Evolutionary conservation across 805 yeast genomes (phyloP).

Genomic region (Yarrowia sp.): DNA sequence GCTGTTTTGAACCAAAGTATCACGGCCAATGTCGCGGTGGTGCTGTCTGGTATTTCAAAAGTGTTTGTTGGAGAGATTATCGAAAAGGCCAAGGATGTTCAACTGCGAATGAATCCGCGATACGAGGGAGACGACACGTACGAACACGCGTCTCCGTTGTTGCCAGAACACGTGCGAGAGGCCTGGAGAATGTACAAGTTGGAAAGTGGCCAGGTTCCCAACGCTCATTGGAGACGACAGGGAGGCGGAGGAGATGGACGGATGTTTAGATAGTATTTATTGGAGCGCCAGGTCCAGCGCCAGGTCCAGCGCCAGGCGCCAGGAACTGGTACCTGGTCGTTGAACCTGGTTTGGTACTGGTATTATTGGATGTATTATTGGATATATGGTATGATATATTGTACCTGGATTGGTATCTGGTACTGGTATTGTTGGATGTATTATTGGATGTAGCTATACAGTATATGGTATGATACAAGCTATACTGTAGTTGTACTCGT

Average conservation of each 20-base stretch:
- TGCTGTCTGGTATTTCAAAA: constrained; percentile 81
- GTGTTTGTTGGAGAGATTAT: constrained; percentile 87
- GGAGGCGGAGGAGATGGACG: constrained; percentile 69
- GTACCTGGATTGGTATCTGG: no score
- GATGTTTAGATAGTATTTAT: constrained; percentile 52
- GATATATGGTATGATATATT: no score
- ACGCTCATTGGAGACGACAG: constrained; percentile 65
- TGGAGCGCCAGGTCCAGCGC: no score
- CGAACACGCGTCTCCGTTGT: constrained; percentile 48
- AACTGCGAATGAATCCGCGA: constrained; percentile 47
- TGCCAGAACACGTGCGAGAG: constrained; percentile 81
- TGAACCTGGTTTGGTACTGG: no score
- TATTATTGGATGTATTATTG: no score
- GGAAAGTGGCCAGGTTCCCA: constrained; percentile 63
- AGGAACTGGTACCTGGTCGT: no score
- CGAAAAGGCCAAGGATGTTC: constrained; percentile 73
- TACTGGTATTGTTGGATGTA: no score
- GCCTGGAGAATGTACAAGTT: constrained; percentile 76
- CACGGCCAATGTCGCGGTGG: constrained; percentile 73
- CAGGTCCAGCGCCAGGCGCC: no score
- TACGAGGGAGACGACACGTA: constrained; percentile 29
- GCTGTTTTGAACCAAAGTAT: constrained; percentile 75
- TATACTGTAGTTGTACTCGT: no score
- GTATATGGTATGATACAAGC: no score
- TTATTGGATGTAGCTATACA: no score